Percentiles rank a stretch among this genome's conserved stretches.
Evolutionary conservation across 148 eudicot genomes (phyloP).

Genomic region (Cornus suecica): DNA sequence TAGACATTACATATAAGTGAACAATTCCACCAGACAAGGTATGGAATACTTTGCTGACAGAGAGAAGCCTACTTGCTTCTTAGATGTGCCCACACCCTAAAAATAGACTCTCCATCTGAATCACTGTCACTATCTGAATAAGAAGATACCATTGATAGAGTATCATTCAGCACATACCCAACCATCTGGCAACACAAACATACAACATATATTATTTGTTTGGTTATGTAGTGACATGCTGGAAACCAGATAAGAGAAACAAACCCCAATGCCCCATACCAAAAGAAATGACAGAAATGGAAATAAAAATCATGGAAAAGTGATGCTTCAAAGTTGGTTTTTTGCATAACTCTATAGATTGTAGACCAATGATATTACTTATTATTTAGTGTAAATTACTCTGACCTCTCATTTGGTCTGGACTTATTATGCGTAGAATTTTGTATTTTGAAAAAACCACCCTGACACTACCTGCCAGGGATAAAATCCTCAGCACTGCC

Average conservation of each 20-base stretch:
- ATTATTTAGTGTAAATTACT: no score
- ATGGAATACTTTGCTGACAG: not conserved
- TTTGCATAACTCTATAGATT: not conserved
- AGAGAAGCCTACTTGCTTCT: not conserved
- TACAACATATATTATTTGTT: not conserved
- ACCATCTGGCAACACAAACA: slow-evolving; percentile 50
- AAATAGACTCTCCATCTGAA: slow-evolving; percentile 35
- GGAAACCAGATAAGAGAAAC: not conserved
- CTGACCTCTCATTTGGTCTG: no score
- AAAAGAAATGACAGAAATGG: not conserved
- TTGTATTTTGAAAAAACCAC: no score
- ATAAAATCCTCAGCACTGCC: no score
- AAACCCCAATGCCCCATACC: not conserved
- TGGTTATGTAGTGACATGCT: not conserved
- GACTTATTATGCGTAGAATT: no score
- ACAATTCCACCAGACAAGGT: not conserved
- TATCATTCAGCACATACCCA: slow-evolving; percentile 40
- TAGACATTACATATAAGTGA: not conserved
- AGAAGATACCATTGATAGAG: slow-evolving; percentile 19
- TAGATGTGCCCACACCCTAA: slow-evolving; percentile 45
- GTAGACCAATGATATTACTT: no score
- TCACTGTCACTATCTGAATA: slow-evolving; percentile 68
- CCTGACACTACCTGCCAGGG: no score
- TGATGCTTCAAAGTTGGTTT: not conserved
- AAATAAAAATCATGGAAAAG: no score